phyloP scores from a whole-genome alignment of 2,329 filamentous ascomycete genomes.

The Fusarium oxysporum region DNA sequence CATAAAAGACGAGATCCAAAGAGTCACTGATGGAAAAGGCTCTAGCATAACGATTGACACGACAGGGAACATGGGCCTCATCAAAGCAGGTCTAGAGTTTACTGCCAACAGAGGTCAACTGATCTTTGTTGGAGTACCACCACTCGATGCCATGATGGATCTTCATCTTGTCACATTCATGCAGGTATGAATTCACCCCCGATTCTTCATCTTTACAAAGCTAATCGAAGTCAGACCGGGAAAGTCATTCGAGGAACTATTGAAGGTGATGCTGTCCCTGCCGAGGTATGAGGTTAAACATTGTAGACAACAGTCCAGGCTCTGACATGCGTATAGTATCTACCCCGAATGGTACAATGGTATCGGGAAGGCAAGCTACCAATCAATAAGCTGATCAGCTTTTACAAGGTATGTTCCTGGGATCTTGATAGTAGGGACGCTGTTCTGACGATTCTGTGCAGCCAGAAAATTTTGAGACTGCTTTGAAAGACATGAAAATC shows the following conservation, averaged over 20 bases:
- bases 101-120: slow-evolving; percentile 2
- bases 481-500: not conserved
- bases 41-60: slow-evolving; percentile 3
- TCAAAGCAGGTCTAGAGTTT: not conserved
- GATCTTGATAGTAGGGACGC: rapidly evolving
- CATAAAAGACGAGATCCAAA: not conserved
- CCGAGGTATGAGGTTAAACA: not conserved
- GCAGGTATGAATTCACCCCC: not conserved
- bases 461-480: slow-evolving; percentile 2
- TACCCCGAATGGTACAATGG: slow-evolving; percentile 2
- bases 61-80: not conserved
- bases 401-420: not conserved
- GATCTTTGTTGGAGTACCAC: not conserved
- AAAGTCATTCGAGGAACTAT: not conserved
- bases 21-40: not conserved
- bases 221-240: not conserved
- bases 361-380: slow-evolving; percentile 4
- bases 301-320: rapidly evolving
- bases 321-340: not conserved
- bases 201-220: rapidly evolving
- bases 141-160: not conserved
- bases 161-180: not conserved
- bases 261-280: slow-evolving; percentile 3
- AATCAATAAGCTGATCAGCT: not conserved
- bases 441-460: not conserved